Evolutionary conservation across 768 basidiomycete species (phyloP).

Genomic region (Pisolithus microcarpus): DNA sequence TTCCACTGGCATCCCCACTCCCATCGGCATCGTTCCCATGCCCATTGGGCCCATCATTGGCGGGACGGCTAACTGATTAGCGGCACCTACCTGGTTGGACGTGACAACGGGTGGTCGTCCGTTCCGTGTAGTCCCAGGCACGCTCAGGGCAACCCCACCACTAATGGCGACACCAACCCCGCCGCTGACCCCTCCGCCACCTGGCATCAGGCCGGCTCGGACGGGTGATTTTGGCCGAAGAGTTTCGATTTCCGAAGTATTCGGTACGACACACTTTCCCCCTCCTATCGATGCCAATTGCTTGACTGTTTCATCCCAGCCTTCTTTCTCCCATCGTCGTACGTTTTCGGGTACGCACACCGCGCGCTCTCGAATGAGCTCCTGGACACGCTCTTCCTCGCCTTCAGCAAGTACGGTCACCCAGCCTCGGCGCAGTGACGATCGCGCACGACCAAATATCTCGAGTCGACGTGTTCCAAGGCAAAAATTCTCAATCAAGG

Average conservation of each 20-base stretch:
- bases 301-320: conserved; percentile 58
- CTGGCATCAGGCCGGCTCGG: conserved; percentile 27
- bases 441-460: conserved; percentile 67
- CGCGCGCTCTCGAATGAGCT: conserved; percentile 24
- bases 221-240: conserved; percentile 83
- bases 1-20: conserved; percentile 31
- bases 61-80: conserved; percentile 26
- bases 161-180: conserved; percentile 14
- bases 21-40: conserved; percentile 32
- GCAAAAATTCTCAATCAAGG: conserved; percentile 95
- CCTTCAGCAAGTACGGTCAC: conserved; percentile 72
- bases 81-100: conserved; percentile 9
- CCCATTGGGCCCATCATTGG: conserved; percentile 25
- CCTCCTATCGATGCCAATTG: conserved; percentile 40
- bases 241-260: conserved; percentile 72
- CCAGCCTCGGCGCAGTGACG: conserved; percentile 82
- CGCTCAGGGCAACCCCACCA: conserved; percentile 2
- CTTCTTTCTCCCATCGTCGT: conserved; percentile 51
- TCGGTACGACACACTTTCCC: conserved; percentile 60
- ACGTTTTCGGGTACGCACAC: conserved; percentile 22
- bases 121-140: conserved; percentile 10
- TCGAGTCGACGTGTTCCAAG: conserved; percentile 88
- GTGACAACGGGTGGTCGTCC: conserved; percentile 11
- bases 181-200: conserved; percentile 20
- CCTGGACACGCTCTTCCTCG: conserved; percentile 47